Base-by-base conservation (phyloP, 2,329 filamentous ascomycete species). In the Xylaria sp. region DNA sequence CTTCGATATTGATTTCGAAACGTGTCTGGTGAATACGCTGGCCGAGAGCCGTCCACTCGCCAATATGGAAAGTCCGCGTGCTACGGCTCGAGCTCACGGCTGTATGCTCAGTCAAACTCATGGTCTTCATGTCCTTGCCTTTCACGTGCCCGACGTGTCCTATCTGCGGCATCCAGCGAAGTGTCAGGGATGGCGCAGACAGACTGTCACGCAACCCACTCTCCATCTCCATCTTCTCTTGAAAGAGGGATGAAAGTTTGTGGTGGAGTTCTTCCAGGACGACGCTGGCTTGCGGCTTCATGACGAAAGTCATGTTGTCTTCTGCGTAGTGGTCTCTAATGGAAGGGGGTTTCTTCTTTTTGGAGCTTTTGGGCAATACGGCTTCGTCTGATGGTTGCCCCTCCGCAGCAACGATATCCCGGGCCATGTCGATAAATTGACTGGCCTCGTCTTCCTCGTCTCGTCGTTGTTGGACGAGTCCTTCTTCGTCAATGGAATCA, bases 141-240 rank as follows among this genome's bases (percentile, higher is more conserved):
- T 88, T 94, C 67, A 97, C 83, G 71, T 97, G 92, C 67, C 90
- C 92, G 69, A 96, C 90, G 72, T 99, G 91, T 7, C 94, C 93
- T 1, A 96, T 81, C 11, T 87, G 88, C 0, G 93, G 89, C 1
- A 88, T 91, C 89, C 92, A 97, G 68, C 88, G 90, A 18, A 99
- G 81, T 0, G 86, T 89, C 49, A 97, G 80, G 60, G 82, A 87
- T 4, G 84, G 74, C 9, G 86, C 85, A 59, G 75, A 73, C 49
- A 93, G 79, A 4, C 83, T 79, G 10, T 81, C 73, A 56, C 86
- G 84, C 19, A 97, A 79, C 3, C 75, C 75, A 16, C 83, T 77
- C 8, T 82, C 83, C 3, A 97, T 78, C 1, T 73, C 63, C 0
- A 71, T 67, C 69, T 90, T 94, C 61, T 89, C 82, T 1, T 77